Evolutionary conservation across 2,329 filamentous ascomycete genomes (phyloP).

Genomic region (Apiospora arundinis): DNA sequence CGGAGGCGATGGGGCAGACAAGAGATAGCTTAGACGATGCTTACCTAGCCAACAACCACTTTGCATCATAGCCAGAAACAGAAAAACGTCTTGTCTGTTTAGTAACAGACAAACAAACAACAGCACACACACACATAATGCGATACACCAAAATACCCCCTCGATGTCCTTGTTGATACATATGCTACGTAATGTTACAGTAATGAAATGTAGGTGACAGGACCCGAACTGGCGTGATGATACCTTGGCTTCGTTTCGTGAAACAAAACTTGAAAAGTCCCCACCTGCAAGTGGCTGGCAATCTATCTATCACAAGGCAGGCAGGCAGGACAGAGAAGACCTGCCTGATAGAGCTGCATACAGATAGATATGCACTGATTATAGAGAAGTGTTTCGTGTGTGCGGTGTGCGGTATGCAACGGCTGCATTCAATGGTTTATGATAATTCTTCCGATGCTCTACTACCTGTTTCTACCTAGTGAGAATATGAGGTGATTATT

Average conservation of each 20-base stretch:
- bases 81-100: not conserved
- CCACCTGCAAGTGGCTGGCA: not conserved
- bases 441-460: too few relatives aligned
- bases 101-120: conserved; percentile 5
- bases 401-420: too few relatives aligned
- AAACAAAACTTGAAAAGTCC: conserved; percentile 16
- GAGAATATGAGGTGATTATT: too few relatives aligned
- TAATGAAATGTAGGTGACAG: not conserved
- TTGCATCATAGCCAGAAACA: not conserved
- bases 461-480: too few relatives aligned
- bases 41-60: not conserved
- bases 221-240: not conserved
- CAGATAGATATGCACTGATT: too few relatives aligned
- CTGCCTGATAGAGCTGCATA: not conserved
- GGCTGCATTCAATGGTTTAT: too few relatives aligned
- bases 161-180: not conserved
- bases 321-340: too few relatives aligned
- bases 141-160: not conserved
- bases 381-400: not conserved
- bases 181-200: not conserved
- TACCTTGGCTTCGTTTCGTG: conserved; percentile 11
- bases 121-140: conserved; percentile 1
- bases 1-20: not conserved
- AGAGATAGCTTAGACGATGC: not conserved
- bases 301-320: not conserved